A percentile compares a stretch with the other conserved stretches of the same genome.
Evolutionary conservation across 148 eudicot genomes (phyloP).

Genomic region (Agrostemma githago): DNA sequence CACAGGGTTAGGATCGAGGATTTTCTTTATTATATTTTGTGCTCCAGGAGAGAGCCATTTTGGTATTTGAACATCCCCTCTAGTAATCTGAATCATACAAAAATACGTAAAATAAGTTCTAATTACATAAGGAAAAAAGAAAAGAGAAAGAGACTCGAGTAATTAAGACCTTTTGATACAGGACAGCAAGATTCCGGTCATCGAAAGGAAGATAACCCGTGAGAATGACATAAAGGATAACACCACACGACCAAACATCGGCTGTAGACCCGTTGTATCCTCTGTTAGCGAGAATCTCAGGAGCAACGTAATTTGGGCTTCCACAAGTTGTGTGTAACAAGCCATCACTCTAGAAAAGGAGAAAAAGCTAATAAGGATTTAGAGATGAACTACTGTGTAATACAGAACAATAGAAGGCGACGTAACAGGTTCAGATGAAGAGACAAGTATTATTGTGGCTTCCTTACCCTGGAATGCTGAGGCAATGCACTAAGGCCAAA

Average conservation of each 20-base stretch:
- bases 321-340: slow-evolving; percentile 96
- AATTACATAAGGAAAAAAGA: not conserved
- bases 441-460: not conserved
- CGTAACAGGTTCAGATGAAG: not conserved
- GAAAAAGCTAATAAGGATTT: not conserved
- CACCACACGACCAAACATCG: slow-evolving; percentile 96
- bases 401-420: not conserved
- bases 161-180: slow-evolving; percentile 72
- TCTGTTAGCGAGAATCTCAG: slow-evolving; percentile 75
- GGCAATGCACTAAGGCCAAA: slow-evolving; percentile 97
- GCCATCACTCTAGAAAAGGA: slow-evolving; percentile 57
- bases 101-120: not conserved
- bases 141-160: not conserved
- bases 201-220: slow-evolving; percentile 91
- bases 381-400: not conserved
- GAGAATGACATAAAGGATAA: slow-evolving; percentile 76
- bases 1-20: slow-evolving; percentile 82
- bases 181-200: slow-evolving; percentile 84
- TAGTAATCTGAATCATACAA: slow-evolving; percentile 43
- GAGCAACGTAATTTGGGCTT: slow-evolving; percentile 97
- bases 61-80: slow-evolving; percentile 81
- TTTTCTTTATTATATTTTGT: slow-evolving; percentile 57
- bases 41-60: slow-evolving; percentile 87
- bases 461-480: slow-evolving; percentile 74
- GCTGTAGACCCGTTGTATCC: slow-evolving; percentile 86